phyloP scores from a whole-genome alignment of 2,329 filamentous ascomycete species.

The Colletotrichum destructivum region DNA sequence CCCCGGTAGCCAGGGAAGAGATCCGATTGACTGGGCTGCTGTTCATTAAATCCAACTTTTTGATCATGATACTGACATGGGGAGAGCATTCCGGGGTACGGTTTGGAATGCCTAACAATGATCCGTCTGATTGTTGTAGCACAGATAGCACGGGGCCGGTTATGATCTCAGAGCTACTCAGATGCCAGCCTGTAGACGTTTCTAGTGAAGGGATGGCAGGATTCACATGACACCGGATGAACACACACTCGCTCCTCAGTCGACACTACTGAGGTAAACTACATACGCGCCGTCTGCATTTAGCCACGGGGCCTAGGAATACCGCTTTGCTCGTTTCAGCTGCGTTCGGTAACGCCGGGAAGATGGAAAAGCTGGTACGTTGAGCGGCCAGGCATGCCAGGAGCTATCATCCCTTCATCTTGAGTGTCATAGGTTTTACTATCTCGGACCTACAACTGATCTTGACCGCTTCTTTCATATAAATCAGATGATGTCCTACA shows the following conservation, averaged over 20 bases:
- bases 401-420: not conserved
- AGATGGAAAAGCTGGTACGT: not conserved
- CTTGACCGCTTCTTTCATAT: not conserved
- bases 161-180: not conserved
- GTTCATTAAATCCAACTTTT: not conserved
- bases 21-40: conserved; percentile 11
- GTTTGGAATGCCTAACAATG: not conserved
- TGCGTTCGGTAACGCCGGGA: not conserved
- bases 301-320: conserved; percentile 10
- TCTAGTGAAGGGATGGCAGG: conserved; percentile 29
- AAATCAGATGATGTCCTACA: conserved; percentile 6
- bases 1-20: not conserved
- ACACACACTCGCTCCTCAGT: conserved; percentile 15
- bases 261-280: not conserved
- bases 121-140: conserved; percentile 16
- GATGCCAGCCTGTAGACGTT: not conserved
- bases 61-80: not conserved
- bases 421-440: not conserved
- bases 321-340: not conserved
- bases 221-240: conserved; percentile 31
- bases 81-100: not conserved
- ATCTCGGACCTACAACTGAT: not conserved
- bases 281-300: not conserved
- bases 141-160: not conserved
- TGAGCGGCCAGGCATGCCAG: not conserved